Evolutionary conservation across 1,284 basidiomycete species (phyloP).

Genomic region (Puccinia hordei): DNA sequence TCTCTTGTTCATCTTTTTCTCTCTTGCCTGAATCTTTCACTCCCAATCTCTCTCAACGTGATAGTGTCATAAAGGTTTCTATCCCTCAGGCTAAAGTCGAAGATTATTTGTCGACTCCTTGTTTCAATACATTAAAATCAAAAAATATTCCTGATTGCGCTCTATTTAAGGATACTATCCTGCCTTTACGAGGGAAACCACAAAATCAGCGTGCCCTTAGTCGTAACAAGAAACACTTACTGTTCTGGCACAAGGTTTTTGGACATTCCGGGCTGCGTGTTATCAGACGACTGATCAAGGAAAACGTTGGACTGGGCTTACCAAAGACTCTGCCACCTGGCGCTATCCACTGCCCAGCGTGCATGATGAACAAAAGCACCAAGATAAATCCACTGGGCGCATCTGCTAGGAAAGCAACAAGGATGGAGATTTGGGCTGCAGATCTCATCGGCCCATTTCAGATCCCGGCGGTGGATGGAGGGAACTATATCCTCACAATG

Average conservation of each 20-base stretch:
- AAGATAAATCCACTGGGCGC: background rate
- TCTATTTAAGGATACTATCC: background rate
- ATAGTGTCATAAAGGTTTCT: no score
- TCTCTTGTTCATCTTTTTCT: no score
- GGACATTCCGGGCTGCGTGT: slow-evolving; percentile 1
- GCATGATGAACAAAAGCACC: slow-evolving; percentile 5
- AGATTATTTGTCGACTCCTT: background rate
- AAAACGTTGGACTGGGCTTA: background rate
- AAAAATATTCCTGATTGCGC: background rate
- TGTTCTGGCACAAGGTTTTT: background rate
- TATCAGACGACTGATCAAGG: background rate
- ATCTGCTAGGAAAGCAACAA: background rate
- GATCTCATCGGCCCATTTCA: slow-evolving; percentile 33
- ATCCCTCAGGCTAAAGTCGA: background rate
- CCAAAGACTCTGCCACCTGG: background rate
- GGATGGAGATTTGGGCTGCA: background rate
- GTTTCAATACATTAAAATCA: no score
- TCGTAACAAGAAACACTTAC: background rate
- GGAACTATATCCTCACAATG: background rate
- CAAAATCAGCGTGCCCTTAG: background rate
- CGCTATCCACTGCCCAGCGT: background rate
- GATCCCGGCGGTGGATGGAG: background rate
- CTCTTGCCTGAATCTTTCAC: no score
- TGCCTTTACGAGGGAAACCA: background rate
- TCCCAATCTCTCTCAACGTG: no score